Percentiles rank a stretch among this genome's conserved stretches.
Evolutionary conservation across 2,329 filamentous ascomycete genomes (phyloP).

Genomic region (Phialemonium atrogriseum): DNA sequence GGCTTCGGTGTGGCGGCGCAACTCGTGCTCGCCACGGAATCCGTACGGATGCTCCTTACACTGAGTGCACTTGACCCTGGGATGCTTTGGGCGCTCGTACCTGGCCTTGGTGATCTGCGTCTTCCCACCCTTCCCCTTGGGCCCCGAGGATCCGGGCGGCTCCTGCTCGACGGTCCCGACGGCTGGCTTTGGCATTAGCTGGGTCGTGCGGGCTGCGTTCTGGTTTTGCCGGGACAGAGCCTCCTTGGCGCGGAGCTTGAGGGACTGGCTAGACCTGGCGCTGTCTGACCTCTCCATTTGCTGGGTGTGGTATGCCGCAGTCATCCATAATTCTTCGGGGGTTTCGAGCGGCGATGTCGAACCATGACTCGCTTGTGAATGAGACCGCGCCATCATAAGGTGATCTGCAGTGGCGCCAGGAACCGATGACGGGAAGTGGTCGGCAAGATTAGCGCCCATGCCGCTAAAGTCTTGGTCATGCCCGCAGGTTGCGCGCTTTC

Average conservation of each 20-base stretch:
- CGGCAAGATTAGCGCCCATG: slow-evolving; percentile 1
- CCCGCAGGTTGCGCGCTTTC: slow-evolving; percentile 22
- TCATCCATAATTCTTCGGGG: too few species aligned
- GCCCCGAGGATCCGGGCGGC: slow-evolving; percentile 4
- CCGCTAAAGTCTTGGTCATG: slow-evolving; percentile 2
- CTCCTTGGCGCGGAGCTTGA: slow-evolving; percentile 38
- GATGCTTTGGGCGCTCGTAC: slow-evolving; percentile 57
- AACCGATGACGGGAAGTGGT: background rate
- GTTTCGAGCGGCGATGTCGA: slow-evolving; percentile 1
- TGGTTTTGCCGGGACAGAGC: slow-evolving; percentile 36
- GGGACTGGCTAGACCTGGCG: slow-evolving; percentile 34
- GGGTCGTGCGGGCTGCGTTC: slow-evolving; percentile 23
- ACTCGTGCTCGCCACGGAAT: slow-evolving; percentile 81
- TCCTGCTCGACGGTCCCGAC: slow-evolving; percentile 17
- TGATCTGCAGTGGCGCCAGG: background rate
- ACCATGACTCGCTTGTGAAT: slow-evolving; percentile 1
- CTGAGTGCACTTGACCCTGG: slow-evolving; percentile 60
- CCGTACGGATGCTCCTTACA: slow-evolving; percentile 69
- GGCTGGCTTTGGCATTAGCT: slow-evolving; percentile 37
- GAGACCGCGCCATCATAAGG: slow-evolving; percentile 1
- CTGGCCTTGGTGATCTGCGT: slow-evolving; percentile 31
- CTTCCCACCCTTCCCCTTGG: slow-evolving; percentile 33
- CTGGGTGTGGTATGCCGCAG: slow-evolving; percentile 7
- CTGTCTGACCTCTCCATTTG: slow-evolving; percentile 39
- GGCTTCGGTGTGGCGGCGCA: slow-evolving; percentile 55